Conservation (phyloP, 1,284 basidiomycete species). For the Cryptococcus hybrid region DNA sequence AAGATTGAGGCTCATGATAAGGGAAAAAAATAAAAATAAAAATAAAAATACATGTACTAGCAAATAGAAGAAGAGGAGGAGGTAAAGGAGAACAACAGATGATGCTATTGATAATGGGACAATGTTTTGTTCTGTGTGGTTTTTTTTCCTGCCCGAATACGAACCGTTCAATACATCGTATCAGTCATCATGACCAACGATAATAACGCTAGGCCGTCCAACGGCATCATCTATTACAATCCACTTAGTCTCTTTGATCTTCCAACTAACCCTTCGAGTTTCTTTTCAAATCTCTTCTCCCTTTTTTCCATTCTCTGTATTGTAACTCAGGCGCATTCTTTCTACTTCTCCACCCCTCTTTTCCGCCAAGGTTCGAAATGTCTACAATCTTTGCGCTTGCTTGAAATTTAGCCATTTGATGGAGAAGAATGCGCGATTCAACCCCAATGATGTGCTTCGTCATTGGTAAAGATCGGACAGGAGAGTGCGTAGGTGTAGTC, state of each 20-base stretch:
- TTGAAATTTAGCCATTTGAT: conserved; percentile 77
- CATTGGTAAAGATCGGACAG: conserved; percentile 14
- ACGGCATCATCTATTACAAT: no score
- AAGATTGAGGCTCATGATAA: no score
- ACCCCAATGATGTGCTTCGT: conserved; percentile 67
- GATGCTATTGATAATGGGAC: no score
- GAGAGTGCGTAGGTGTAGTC: conserved; percentile 11
- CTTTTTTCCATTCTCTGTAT: conserved; percentile 70
- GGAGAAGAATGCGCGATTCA: conserved; percentile 76
- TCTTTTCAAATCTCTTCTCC: conserved; percentile 64
- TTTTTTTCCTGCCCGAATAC: no score
- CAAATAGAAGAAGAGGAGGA: no score
- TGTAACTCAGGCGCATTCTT: conserved; percentile 76
- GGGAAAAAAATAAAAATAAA: no score
- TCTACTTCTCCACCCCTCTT: conserved; percentile 65
- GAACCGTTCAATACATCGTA: no score
- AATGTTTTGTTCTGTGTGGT: no score
- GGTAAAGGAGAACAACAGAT: no score
- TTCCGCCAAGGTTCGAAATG: conserved; percentile 61
- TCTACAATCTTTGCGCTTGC: conserved; percentile 78
- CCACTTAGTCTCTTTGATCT: conserved; percentile 5
- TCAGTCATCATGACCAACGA: no score
- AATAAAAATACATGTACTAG: no score
- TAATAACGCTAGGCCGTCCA: no score
- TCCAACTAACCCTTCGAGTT: conserved; percentile 62